Base-by-base conservation (phyloP, 768 basidiomycete genomes). In the Boletus sp. region DNA sequence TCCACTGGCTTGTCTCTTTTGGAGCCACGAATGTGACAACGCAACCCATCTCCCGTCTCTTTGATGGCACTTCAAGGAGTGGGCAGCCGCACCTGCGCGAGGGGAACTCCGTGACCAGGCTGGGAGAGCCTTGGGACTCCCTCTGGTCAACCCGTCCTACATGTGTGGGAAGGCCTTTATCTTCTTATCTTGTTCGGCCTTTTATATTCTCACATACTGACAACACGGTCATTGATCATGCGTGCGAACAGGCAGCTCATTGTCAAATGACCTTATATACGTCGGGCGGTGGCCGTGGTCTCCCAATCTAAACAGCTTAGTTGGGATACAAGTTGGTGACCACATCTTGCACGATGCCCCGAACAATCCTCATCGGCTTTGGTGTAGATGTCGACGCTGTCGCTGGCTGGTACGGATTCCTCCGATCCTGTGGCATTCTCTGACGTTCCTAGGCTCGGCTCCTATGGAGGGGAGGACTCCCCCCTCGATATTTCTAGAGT, bases 321-420 rank as follows among this genome's bases (percentile, higher is more conserved):
- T 32, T 32, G 30, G 29, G 19, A 30, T 21, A 45, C 4, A n/a
- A n/a, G n/a, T 11, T 27, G 17, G 10, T 15, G 15, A 14, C 11
- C 19, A 19, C 30, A 14, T 25, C 33, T 11, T 25, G 35, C 37
- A 46, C 19, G 7, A 84, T 84, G 83, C 74, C 79, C 47, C 75
- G 82, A 44, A 82, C 77, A 61, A 77, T 82, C 21, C 74, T 85
- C 17, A 72, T 84, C 33, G 75, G 81, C 15, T 83, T 85, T 64
- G 86, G 85, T 25, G 83, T 88, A 9, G 87, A 91, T 56, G 85
- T 90, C 3, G 88, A 91, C 53, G 86, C 87, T 2, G 87, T 88
- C 4, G 80, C 86, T 17, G 88, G 87, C 60, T 90, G 88, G 87
- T 82, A 65, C 11, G 50, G 14, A 25, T 32, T 37, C 35, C 5